Evolutionary conservation across 805 yeast genomes (phyloP).

Genomic region (Schizosaccharomyces octosporus): DNA sequence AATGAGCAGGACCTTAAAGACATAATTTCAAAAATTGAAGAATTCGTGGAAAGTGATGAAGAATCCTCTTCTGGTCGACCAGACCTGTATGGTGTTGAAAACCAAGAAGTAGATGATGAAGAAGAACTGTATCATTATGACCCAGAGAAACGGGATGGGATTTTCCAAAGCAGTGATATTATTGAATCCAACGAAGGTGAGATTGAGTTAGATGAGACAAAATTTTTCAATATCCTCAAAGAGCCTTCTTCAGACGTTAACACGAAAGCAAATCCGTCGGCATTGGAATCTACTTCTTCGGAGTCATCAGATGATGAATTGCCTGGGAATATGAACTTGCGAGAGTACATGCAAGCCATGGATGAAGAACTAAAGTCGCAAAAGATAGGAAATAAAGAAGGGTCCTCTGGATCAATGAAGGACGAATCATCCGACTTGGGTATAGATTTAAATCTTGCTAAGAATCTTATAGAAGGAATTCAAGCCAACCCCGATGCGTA

Average conservation of each 20-base stretch:
- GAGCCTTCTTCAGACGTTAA: background rate
- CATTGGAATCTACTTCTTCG: too few relatives aligned
- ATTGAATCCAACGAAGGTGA: slow-evolving; percentile 10
- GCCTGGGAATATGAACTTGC: background rate
- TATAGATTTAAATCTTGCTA: background rate
- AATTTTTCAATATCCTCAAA: slow-evolving; percentile 36
- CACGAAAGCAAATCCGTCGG: too few relatives aligned
- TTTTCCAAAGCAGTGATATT: too few relatives aligned
- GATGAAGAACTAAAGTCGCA: background rate
- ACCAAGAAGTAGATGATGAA: slow-evolving; percentile 10
- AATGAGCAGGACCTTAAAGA: slow-evolving; percentile 8
- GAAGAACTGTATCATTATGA: slow-evolving; percentile 9
- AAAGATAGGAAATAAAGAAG: too few relatives aligned
- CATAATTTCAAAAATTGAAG: slow-evolving; percentile 5
- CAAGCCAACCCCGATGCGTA: slow-evolving; percentile 5
- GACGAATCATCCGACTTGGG: background rate
- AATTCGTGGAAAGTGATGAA: slow-evolving; percentile 8
- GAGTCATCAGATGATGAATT: background rate
- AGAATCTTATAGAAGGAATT: slow-evolving; percentile 3
- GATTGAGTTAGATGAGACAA: slow-evolving; percentile 36
- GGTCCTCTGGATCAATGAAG: too few relatives aligned
- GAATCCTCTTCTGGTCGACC: slow-evolving; percentile 12
- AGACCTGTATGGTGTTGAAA: background rate
- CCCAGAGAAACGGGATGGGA: slow-evolving; percentile 4
- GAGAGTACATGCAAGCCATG: background rate